Percentiles rank a stretch among this genome's conserved stretches.
Evolutionary conservation across 2,329 filamentous ascomycete genomes (phyloP).

Genomic region (Xylaria polymorpha): DNA sequence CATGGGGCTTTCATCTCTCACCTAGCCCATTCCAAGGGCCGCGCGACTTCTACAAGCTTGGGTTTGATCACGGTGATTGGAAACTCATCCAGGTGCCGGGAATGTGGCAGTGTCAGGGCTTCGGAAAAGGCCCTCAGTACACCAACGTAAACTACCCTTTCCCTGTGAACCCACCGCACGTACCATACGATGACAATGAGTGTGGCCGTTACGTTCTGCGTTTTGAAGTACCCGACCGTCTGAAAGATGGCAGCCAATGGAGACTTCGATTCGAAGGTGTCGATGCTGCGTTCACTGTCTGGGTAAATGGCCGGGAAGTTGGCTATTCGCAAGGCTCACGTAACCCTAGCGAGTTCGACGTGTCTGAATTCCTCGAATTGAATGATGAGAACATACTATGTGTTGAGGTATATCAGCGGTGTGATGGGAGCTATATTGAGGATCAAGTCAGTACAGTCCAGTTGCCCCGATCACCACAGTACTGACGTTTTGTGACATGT

Average conservation of each 20-base stretch:
- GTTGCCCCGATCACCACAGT: neutral
- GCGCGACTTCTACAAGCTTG: slow-evolving; percentile 52
- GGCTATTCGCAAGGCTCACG: slow-evolving; percentile 79
- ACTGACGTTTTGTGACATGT: slow-evolving; percentile 24
- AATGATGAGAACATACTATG: slow-evolving; percentile 65
- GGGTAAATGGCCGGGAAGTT: slow-evolving; percentile 73
- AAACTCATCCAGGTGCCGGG: slow-evolving; percentile 69
- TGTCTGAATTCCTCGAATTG: slow-evolving; percentile 63
- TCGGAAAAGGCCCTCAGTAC: slow-evolving; percentile 69
- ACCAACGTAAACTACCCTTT: slow-evolving; percentile 73
- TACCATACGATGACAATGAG: slow-evolving; percentile 73
- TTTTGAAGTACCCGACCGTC: slow-evolving; percentile 64
- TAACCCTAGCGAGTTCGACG: slow-evolving; percentile 79
- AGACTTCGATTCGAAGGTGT: slow-evolving; percentile 80
- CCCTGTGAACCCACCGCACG: slow-evolving; percentile 72
- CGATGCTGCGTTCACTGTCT: slow-evolving; percentile 77
- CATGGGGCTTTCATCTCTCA: slow-evolving; percentile 65
- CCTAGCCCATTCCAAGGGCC: slow-evolving; percentile 60
- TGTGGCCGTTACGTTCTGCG: slow-evolving; percentile 70
- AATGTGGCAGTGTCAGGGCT: slow-evolving; percentile 76
- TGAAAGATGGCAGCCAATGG: slow-evolving; percentile 62
- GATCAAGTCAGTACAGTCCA: slow-evolving; percentile 59
- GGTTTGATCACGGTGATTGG: slow-evolving; percentile 55
- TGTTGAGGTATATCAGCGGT: slow-evolving; percentile 78
- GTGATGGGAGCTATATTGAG: slow-evolving; percentile 78